Evolutionary conservation across 176 grass and related monocot genomes (phyloP).

Genomic region (Oryza longistaminata): DNA sequence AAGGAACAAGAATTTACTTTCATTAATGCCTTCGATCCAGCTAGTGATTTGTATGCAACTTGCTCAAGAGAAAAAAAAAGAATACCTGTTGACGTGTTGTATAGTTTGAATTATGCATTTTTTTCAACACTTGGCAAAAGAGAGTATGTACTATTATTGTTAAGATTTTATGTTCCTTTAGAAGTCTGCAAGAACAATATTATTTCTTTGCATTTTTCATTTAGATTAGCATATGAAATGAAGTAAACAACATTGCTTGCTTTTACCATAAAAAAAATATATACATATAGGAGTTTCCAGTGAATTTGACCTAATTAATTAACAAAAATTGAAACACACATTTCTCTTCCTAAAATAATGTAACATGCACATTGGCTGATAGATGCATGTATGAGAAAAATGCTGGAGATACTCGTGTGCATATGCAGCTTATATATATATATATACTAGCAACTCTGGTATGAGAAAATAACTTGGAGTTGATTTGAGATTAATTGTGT

Average conservation of each 20-base stretch:
- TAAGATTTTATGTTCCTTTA: not conserved
- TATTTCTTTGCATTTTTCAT: not conserved
- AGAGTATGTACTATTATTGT: not conserved
- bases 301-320: not conserved
- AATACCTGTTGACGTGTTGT: not conserved
- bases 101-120: not conserved
- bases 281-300: not conserved
- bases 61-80: conserved; percentile 21
- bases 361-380: not conserved
- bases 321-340: not conserved
- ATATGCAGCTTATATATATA: not conserved
- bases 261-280: not conserved
- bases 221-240: not conserved
- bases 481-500: not conserved
- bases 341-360: not conserved
- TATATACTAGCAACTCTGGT: not conserved
- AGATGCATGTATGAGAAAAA: not conserved
- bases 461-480: not conserved
- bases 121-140: not conserved
- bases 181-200: not conserved
- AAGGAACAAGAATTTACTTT: conserved; percentile 54
- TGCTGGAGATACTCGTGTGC: not conserved
- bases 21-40: conserved; percentile 72
- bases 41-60: conserved; percentile 36
- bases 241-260: not conserved